phyloP scores from a whole-genome alignment of 352 stramenopile species.

The Globisporangium perplexum region DNA sequence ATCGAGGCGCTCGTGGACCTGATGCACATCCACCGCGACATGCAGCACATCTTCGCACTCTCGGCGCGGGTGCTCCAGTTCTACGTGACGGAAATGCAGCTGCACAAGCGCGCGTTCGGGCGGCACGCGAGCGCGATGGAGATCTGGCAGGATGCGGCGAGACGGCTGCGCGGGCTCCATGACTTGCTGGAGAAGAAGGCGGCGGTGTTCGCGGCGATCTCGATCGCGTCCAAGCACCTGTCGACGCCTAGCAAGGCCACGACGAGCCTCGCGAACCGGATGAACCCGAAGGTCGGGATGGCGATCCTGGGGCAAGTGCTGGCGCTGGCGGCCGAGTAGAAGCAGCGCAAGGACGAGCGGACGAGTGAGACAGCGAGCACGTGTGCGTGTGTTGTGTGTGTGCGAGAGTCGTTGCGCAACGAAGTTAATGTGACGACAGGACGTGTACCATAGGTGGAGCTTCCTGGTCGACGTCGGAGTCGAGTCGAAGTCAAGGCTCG shows the following conservation, averaged over 20 bases:
- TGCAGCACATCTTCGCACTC: constrained; percentile 76
- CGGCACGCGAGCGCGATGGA: constrained; percentile 3
- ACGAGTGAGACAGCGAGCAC: constrained; percentile 8
- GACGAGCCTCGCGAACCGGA: constrained; percentile 48
- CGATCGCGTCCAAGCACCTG: constrained; percentile 11
- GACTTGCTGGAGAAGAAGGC: constrained; percentile 53
- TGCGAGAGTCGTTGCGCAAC: not conserved
- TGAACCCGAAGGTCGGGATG: constrained; percentile 61
- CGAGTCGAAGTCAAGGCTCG: too few relatives aligned
- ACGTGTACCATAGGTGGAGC: constrained; percentile 2
- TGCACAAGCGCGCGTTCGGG: constrained; percentile 11
- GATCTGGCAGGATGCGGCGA: constrained; percentile 47
- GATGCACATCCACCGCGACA: constrained; percentile 93
- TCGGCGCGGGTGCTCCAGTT: constrained; percentile 54
- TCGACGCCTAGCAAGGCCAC: constrained; percentile 9
- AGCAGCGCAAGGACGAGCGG: too few relatives aligned
- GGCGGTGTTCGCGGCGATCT: constrained; percentile 40
- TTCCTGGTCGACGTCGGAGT: too few relatives aligned
- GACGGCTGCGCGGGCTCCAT: constrained; percentile 39
- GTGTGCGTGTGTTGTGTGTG: too few relatives aligned
- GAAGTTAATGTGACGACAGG: not conserved
- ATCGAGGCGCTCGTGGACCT: constrained; percentile 91
- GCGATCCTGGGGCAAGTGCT: constrained; percentile 46
- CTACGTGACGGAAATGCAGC: constrained; percentile 36
- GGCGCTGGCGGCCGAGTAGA: constrained; percentile 30